A percentile compares a stretch with the other conserved stretches of the same genome.
These are phyloP conservation scores for Epichloe scottii DNA, from an alignment of 2,329 filamentous ascomycete genomes.

Conservation along the genomic window DNA sequence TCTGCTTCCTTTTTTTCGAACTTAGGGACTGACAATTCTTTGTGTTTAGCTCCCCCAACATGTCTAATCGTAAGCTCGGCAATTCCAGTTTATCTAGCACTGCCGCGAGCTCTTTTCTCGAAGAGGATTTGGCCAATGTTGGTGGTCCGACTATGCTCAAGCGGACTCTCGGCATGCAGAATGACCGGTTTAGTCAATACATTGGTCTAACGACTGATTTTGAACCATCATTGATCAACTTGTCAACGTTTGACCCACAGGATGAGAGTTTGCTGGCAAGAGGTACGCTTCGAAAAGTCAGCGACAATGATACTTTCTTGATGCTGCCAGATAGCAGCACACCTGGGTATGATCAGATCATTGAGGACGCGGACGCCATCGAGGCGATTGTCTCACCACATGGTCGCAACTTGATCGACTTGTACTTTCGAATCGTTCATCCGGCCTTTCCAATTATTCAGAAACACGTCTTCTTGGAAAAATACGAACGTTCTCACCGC, in stretches of 20 bases:
- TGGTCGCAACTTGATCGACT: constrained; percentile 62
- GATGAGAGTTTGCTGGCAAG: constrained; percentile 65
- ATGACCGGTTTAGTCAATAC: constrained; percentile 69
- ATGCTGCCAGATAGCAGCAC: constrained; percentile 65
- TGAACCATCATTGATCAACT: constrained; percentile 69
- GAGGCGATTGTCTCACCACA: constrained; percentile 66
- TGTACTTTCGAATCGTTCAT: constrained; percentile 74
- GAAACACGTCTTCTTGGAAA: constrained; percentile 67
- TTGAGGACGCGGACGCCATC: constrained; percentile 56
- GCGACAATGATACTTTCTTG: constrained; percentile 66
- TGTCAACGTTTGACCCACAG: constrained; percentile 67
- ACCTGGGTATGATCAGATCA: constrained; percentile 57
- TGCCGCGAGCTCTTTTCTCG: constrained; percentile 48
- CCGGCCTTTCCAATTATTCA: constrained; percentile 74
- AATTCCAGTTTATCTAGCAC: constrained; percentile 49
- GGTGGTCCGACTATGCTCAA: constrained; percentile 54
- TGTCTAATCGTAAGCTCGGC: constrained; percentile 36
- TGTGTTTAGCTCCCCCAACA: constrained; percentile 40
- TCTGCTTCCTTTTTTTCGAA: background rate
- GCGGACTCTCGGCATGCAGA: constrained; percentile 61
- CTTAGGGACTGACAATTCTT: background rate
- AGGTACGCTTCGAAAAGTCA: constrained; percentile 61
- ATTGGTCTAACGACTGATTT: constrained; percentile 76
- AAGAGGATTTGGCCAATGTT: constrained; percentile 61
- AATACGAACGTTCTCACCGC: constrained; percentile 58